A percentile compares a stretch with the other conserved stretches of the same genome.
Conservation (phyloP, 106 monocot genomes). For the Apostasia shenzhenica region DNA sequence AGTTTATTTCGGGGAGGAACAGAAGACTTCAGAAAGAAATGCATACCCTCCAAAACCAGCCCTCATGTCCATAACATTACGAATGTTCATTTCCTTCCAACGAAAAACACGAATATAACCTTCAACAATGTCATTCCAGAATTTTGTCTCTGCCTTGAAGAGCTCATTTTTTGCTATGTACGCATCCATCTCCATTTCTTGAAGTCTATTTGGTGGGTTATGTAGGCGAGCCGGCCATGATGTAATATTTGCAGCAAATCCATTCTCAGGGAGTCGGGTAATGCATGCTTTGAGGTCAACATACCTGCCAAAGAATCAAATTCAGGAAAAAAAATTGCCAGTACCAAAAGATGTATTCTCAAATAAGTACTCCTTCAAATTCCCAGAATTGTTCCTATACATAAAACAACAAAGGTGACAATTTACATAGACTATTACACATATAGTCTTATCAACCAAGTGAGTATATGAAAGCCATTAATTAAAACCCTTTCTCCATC, state of each 20-base stretch:
- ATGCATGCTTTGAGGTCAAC: constrained; percentile 73
- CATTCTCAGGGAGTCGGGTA: constrained; percentile 61
- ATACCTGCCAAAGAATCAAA: constrained; percentile 45
- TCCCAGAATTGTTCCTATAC: no score
- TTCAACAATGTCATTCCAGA: constrained; percentile 66
- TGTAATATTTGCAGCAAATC: constrained; percentile 47
- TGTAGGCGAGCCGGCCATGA: constrained; percentile 78
- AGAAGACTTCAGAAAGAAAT: background rate
- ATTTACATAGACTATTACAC: no score
- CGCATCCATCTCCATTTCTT: constrained; percentile 82
- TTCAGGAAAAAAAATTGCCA: background rate
- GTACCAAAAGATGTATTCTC: no score
- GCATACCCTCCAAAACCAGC: constrained; percentile 97
- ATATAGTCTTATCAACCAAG: no score
- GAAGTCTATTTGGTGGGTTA: constrained; percentile 69
- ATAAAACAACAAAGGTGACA: no score
- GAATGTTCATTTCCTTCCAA: constrained; percentile 62
- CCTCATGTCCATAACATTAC: constrained; percentile 98
- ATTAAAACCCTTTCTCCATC: no score
- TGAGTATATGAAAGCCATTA: no score
- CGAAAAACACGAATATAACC: constrained; percentile 52
- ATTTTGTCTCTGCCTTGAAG: constrained; percentile 77
- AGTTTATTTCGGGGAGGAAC: no score
- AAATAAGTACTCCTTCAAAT: no score
- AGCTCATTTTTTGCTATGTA: constrained; percentile 78